A percentile compares a stretch with the other conserved stretches of the same genome.
Conservation (phyloP, 2,329 filamentous ascomycete genomes). For the Chaetomium strumarium region DNA sequence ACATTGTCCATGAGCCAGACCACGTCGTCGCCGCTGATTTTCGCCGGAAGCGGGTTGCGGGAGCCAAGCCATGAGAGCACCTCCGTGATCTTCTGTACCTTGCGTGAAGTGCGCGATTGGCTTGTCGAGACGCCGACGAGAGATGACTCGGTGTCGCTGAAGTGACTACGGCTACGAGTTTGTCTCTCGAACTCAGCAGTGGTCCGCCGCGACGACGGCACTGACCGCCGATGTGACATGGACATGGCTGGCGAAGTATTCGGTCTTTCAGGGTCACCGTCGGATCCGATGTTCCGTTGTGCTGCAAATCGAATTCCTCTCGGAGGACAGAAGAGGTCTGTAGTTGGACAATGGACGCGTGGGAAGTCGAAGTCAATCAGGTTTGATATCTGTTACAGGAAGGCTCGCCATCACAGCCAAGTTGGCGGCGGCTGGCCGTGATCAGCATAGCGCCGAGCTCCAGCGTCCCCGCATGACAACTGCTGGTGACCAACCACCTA, state of each 20-base stretch:
- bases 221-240: neutral
- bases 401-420: neutral
- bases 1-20: slow-evolving; percentile 92
- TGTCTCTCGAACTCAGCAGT: slow-evolving; percentile 22
- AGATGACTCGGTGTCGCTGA: slow-evolving; percentile 44
- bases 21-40: slow-evolving; percentile 59
- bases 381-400: too few relatives aligned
- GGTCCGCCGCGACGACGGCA: neutral
- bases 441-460: neutral
- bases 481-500: neutral
- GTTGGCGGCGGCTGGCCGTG: neutral
- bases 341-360: neutral
- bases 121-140: slow-evolving; percentile 33
- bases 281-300: neutral
- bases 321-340: too few relatives aligned
- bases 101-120: slow-evolving; percentile 12
- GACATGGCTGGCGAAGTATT: neutral
- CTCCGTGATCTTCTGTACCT: slow-evolving; percentile 29
- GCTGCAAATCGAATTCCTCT: too few relatives aligned
- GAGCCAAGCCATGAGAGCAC: slow-evolving; percentile 46
- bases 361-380: neutral
- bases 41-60: slow-evolving; percentile 52
- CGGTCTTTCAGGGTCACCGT: too few relatives aligned
- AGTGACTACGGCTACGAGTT: slow-evolving; percentile 44
- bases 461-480: neutral